Conservation (phyloP, 495 filamentous ascomycete species). For the Paragyromitra xinjiangensis region DNA sequence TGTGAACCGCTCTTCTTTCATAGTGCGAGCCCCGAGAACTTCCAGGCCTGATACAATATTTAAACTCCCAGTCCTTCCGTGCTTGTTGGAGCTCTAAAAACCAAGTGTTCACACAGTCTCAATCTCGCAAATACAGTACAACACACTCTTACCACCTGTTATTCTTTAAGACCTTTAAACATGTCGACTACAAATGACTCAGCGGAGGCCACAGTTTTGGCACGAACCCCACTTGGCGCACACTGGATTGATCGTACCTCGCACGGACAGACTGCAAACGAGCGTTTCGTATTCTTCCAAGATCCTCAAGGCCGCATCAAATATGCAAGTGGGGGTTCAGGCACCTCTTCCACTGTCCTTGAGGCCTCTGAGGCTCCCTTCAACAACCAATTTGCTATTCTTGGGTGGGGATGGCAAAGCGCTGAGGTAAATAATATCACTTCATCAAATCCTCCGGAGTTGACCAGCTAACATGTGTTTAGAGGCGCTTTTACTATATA, state of each 20-base stretch:
- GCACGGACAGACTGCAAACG: background rate
- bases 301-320: conserved; percentile 14
- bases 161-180: background rate
- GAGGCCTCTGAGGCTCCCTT: conserved; percentile 2
- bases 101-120: background rate
- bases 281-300: conserved; percentile 16
- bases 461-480: conserved; percentile 1
- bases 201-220: background rate
- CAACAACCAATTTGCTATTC: conserved; percentile 6
- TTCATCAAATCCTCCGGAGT: background rate
- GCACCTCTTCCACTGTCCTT: background rate
- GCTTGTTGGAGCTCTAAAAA: background rate
- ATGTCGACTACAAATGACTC: background rate
- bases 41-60: background rate
- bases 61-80: background rate
- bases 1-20: background rate
- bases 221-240: background rate
- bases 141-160: background rate
- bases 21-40: background rate
- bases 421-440: conserved; percentile 2
- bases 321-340: background rate
- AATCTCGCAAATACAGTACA: background rate
- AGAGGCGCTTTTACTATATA: conserved; percentile 17
- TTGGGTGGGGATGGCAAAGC: conserved; percentile 2
- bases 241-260: conserved; percentile 1